Evolutionary conservation across 2,329 filamentous ascomycete species (phyloP).

Genomic region (Colletotrichum melonis): DNA sequence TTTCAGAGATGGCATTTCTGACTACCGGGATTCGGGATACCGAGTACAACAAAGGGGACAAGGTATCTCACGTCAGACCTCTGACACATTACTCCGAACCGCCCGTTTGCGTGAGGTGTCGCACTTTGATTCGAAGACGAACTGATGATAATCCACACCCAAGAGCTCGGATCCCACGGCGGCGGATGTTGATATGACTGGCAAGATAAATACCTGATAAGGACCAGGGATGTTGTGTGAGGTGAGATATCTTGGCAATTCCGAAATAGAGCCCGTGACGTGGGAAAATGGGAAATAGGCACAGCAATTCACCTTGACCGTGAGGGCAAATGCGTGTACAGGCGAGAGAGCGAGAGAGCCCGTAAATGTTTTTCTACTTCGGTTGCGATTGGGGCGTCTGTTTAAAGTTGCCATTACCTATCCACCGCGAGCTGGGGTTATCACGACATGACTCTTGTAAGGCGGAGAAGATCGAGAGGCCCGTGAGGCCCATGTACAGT

Average conservation of each 20-base stretch:
- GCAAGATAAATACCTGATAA: not conserved
- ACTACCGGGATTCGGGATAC: not conserved
- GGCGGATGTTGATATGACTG: not conserved
- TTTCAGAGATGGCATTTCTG: not conserved
- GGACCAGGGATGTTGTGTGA: too few species aligned
- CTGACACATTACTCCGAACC: too few species aligned
- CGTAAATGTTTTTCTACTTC: not conserved
- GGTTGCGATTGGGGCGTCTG: constrained; percentile 2
- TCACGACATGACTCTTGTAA: not conserved
- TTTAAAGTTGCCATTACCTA: constrained; percentile 10
- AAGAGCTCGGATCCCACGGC: not conserved
- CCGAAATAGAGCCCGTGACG: not conserved
- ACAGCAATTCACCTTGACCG: not conserved
- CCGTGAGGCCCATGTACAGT: not conserved
- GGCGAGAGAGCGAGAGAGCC: not conserved
- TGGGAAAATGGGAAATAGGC: not conserved
- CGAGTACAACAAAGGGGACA: not conserved
- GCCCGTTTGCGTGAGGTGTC: not conserved
- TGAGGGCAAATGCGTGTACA: not conserved
- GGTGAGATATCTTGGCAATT: not conserved
- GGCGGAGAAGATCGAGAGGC: not conserved
- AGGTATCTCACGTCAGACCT: not conserved
- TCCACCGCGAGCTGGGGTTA: not conserved
- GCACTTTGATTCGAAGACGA: not conserved
- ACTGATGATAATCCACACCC: too few species aligned